These are phyloP conservation scores for Collybia mongolica DNA, from an alignment of 768 basidiomycete genomes.

Conservation along the genomic window DNA sequence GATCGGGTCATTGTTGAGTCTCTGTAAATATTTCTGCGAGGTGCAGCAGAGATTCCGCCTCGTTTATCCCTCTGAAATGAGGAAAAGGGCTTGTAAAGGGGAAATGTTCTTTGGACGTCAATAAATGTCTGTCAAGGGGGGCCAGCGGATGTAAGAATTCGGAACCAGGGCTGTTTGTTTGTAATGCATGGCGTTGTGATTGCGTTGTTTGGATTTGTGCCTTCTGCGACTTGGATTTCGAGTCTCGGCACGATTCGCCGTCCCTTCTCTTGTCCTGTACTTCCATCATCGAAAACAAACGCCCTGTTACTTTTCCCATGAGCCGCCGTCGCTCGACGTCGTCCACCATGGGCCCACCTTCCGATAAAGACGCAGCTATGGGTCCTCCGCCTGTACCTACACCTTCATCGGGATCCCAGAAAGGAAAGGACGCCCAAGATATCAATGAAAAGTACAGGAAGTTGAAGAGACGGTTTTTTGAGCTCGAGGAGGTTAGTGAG, in stretches of 20 bases:
- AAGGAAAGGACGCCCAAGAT: constrained; percentile 42
- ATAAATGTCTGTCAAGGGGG: no score
- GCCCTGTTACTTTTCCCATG: constrained; percentile 15
- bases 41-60: background rate
- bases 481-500: constrained; percentile 65
- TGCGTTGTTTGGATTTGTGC: constrained; percentile 36
- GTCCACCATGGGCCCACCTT: constrained; percentile 34
- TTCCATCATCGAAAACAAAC: constrained; percentile 18
- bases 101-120: background rate
- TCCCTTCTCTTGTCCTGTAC: constrained; percentile 26
- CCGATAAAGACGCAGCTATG: constrained; percentile 53
- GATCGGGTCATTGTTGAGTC: background rate
- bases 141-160: no score
- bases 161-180: constrained; percentile 25
- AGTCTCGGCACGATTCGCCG: constrained; percentile 27
- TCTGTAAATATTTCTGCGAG: background rate
- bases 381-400: constrained; percentile 42
- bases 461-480: constrained; percentile 64
- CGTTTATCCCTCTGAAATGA: no score
- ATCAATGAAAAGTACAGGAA: constrained; percentile 59
- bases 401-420: constrained; percentile 29
- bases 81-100: no score
- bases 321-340: constrained; percentile 22
- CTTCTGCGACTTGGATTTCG: constrained; percentile 28
- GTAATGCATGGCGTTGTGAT: constrained; percentile 39